Conservation (phyloP, 164 flowering plant genomes). For the Piper betle region DNA sequence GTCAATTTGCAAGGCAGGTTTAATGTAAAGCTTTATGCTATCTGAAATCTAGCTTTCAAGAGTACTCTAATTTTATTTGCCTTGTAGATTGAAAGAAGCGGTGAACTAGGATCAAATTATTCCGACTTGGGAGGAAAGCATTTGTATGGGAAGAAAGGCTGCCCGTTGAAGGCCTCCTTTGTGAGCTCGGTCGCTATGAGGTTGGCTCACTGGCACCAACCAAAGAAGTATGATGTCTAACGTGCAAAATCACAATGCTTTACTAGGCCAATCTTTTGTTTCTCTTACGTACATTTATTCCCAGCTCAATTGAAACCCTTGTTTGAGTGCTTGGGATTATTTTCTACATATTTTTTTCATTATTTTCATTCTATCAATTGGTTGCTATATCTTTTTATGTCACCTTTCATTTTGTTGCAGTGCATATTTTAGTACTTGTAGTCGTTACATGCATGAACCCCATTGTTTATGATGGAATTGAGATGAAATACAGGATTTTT, state of each 20-base stretch:
- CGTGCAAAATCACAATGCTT: neutral
- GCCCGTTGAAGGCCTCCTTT: conserved; percentile 32
- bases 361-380: conserved; percentile 7
- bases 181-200: conserved; percentile 46
- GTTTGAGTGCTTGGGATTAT: neutral
- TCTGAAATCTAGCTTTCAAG: neutral
- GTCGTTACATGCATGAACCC: neutral
- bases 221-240: conserved; percentile 54
- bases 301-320: neutral
- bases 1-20: neutral
- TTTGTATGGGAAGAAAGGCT: conserved; percentile 51
- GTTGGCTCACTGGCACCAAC: conserved; percentile 61
- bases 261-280: neutral
- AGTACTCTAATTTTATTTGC: neutral
- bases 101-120: conserved; percentile 36
- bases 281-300: neutral
- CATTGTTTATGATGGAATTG: no score
- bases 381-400: conserved; percentile 1
- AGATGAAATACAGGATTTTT: no score
- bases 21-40: neutral
- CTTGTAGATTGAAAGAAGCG: conserved; percentile 61
- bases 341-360: neutral
- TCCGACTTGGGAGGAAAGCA: conserved; percentile 77
- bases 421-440: neutral
- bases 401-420: neutral